A percentile compares a stretch with the other conserved stretches of the same genome.
Conservation (phyloP, 164 flowering plant genomes). For the Paratinospora sagittata region DNA sequence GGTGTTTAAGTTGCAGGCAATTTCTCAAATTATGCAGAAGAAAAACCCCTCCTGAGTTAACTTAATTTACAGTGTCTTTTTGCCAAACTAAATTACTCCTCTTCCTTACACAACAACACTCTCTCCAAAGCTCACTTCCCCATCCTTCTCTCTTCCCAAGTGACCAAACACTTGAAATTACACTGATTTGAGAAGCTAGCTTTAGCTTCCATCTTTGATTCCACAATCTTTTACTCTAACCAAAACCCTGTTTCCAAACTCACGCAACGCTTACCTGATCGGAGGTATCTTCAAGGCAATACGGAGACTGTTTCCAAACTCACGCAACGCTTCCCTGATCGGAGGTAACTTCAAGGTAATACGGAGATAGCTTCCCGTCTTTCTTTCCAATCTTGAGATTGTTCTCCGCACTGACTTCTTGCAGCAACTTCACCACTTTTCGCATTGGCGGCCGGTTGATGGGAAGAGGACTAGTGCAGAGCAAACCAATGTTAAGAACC, state of each 20-base stretch:
- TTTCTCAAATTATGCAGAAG: neutral
- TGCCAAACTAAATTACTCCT: neutral
- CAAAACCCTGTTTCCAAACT: too few species aligned
- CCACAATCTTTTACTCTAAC: neutral
- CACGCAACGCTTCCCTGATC: constrained; percentile 74
- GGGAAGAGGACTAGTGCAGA: constrained; percentile 90
- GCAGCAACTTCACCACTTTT: constrained; percentile 78
- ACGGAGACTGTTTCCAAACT: too few species aligned
- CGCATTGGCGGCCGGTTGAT: constrained; percentile 95
- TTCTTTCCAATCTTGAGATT: constrained; percentile 38
- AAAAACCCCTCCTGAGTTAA: neutral
- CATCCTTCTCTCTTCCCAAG: neutral
- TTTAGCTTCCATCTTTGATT: neutral
- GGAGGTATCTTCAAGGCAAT: too few species aligned
- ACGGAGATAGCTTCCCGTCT: constrained; percentile 83
- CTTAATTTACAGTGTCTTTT: neutral
- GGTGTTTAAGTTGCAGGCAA: neutral
- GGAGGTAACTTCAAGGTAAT: constrained; percentile 76
- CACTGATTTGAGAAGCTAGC: neutral
- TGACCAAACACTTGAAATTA: neutral
- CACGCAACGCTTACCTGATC: too few species aligned
- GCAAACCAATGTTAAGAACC: constrained; percentile 75
- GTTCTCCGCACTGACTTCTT: constrained; percentile 45
- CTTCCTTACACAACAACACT: neutral
- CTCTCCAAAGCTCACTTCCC: neutral